phyloP scores from a whole-genome alignment of 2,329 filamentous ascomycete genomes.

The Fusarium euwallaceae region DNA sequence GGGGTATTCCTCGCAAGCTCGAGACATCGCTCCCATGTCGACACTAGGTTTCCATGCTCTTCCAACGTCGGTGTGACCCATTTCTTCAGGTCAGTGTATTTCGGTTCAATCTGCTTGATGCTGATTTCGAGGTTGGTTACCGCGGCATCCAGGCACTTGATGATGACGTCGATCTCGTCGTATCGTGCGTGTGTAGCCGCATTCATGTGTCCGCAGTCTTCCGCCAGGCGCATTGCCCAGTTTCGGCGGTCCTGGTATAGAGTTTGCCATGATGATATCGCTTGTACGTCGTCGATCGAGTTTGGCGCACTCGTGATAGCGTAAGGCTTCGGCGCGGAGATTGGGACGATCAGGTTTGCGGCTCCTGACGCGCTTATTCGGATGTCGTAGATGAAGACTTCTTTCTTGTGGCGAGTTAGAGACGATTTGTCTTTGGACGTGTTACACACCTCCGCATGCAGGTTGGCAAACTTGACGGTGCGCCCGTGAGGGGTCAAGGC shows the following conservation, averaged over 20 bases:
- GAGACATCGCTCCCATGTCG: slow-evolving; percentile 77
- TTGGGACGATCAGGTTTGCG: slow-evolving; percentile 61
- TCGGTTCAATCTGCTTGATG: slow-evolving; percentile 78
- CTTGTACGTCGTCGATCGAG: slow-evolving; percentile 81
- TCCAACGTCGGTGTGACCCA: slow-evolving; percentile 77
- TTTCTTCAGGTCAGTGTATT: slow-evolving; percentile 76
- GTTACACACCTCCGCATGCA: slow-evolving; percentile 78
- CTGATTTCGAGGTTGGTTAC: slow-evolving; percentile 86
- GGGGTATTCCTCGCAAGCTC: slow-evolving; percentile 73
- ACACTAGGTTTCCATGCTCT: slow-evolving; percentile 74
- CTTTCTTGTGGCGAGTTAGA: slow-evolving; percentile 67
- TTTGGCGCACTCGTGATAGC: slow-evolving; percentile 80
- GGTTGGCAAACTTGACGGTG: slow-evolving; percentile 83
- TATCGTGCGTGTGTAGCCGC: slow-evolving; percentile 74
- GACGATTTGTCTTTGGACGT: slow-evolving; percentile 5
- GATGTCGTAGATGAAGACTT: slow-evolving; percentile 94
- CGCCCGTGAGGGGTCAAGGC: slow-evolving; percentile 87
- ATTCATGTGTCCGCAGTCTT: slow-evolving; percentile 77
- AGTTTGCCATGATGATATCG: slow-evolving; percentile 88
- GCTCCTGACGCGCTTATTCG: slow-evolving; percentile 70
- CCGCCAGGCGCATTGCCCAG: slow-evolving; percentile 81
- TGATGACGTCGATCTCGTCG: slow-evolving; percentile 80
- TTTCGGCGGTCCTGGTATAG: slow-evolving; percentile 84
- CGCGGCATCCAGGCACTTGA: slow-evolving; percentile 85
- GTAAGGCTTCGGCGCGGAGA: slow-evolving; percentile 67